A percentile compares a stretch with the other conserved stretches of the same genome.
phyloP scores from a whole-genome alignment of 371 early-diverging fungal genomes.

The Dinochytrium kinnereticum region DNA sequence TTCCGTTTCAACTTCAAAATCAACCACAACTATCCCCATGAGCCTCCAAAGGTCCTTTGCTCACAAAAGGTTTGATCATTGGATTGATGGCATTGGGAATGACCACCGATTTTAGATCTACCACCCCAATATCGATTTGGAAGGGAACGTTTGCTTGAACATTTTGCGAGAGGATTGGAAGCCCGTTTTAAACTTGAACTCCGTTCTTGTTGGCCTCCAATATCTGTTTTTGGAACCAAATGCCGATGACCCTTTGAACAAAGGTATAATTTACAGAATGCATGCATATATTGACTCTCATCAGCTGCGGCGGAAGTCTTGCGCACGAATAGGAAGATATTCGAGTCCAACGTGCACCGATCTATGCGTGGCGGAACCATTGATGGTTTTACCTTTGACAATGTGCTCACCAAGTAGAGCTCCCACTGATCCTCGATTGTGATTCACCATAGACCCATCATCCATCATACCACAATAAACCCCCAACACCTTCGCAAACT shows the following conservation, averaged over 20 bases:
- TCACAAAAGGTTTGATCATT: conserved; percentile 74
- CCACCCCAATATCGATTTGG: conserved; percentile 99
- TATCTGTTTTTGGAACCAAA: conserved; percentile 98
- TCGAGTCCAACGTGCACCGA: conserved; percentile 72
- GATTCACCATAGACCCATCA: not conserved
- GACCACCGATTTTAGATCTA: conserved; percentile 69
- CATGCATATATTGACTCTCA: not conserved
- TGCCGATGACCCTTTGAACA: conserved; percentile 99
- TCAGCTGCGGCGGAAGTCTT: conserved; percentile 80
- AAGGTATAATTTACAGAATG: conserved; percentile 52
- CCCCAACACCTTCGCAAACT: too few relatives aligned
- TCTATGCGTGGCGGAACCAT: conserved; percentile 75
- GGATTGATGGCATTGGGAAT: conserved; percentile 17
- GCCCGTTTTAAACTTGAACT: conserved; percentile 96
- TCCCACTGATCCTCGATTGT: not conserved
- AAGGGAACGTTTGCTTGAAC: conserved; percentile 98
- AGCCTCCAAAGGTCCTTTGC: conserved; percentile 97
- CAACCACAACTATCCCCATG: conserved; percentile 96
- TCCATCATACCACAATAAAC: not conserved
- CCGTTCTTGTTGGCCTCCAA: conserved; percentile 95
- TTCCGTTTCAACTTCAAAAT: conserved; percentile 93
- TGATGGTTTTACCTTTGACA: conserved; percentile 68
- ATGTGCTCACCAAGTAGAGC: conserved; percentile 20
- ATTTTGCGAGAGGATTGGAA: conserved; percentile 99
- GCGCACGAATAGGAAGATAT: conserved; percentile 64